Evolutionary conservation across 176 grass and related monocot species (phyloP).

Genomic region (Raddia distichophylla): DNA sequence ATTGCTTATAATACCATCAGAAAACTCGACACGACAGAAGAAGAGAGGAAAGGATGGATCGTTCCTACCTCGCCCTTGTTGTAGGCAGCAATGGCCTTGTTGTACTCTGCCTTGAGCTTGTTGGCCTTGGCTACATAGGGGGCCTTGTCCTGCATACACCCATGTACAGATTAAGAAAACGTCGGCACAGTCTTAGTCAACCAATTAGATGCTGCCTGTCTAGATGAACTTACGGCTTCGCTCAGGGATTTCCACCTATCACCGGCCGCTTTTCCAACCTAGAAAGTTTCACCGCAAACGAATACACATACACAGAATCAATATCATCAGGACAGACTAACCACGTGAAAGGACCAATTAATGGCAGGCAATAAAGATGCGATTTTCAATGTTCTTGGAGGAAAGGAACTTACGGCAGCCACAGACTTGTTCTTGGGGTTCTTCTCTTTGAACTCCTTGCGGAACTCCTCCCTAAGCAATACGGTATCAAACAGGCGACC

Average conservation of each 20-base stretch:
- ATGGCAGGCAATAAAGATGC: background rate
- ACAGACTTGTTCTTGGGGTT: slow-evolving; percentile 95
- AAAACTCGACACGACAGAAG: background rate
- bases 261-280: slow-evolving; percentile 93
- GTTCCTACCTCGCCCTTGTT: slow-evolving; percentile 58
- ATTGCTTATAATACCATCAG: background rate
- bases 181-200: background rate
- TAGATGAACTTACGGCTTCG: slow-evolving; percentile 54
- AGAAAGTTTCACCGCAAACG: background rate
- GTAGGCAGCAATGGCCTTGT: slow-evolving; percentile 76
- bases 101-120: slow-evolving; percentile 71
- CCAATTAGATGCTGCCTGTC: background rate
- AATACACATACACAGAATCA: background rate
- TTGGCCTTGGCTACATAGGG: slow-evolving; percentile 77
- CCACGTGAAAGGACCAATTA: background rate
- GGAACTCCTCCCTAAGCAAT: slow-evolving; percentile 71
- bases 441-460: slow-evolving; percentile 92
- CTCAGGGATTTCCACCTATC: slow-evolving; percentile 92
- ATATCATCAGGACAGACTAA: background rate
- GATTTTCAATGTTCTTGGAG: background rate
- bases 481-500: background rate
- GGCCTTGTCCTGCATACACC: slow-evolving; percentile 66
- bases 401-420: slow-evolving; percentile 53
- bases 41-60: background rate
- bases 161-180: background rate